A percentile compares a stretch with the other conserved stretches of the same genome.
phyloP scores from a whole-genome alignment of 2,329 filamentous ascomycete species.

The Cordyceps militaris region DNA sequence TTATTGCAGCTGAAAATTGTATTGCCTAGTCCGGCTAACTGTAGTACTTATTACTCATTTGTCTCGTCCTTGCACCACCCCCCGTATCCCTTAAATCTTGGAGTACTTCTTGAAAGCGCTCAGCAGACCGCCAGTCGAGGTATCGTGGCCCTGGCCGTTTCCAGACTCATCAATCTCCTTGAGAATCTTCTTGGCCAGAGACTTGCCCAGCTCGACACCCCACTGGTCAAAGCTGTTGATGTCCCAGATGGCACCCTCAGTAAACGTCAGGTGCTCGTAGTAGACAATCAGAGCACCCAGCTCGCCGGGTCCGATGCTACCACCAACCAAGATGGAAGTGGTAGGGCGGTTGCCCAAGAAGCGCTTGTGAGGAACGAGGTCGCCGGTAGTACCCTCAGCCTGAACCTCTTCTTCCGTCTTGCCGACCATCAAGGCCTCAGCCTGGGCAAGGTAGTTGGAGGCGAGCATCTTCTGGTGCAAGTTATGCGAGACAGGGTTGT shows the following conservation, averaged over 20 bases:
- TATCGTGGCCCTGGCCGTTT: constrained; percentile 68
- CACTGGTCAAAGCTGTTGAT: constrained; percentile 99
- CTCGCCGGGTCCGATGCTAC: constrained; percentile 88
- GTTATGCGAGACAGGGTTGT: constrained; percentile 90
- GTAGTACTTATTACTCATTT: constrained; percentile 1
- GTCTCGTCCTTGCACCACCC: not conserved
- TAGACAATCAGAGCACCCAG: constrained; percentile 94
- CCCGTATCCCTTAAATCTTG: constrained; percentile 34
- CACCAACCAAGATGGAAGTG: constrained; percentile 82
- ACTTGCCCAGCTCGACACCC: constrained; percentile 98
- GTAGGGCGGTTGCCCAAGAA: constrained; percentile 97
- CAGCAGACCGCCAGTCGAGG: constrained; percentile 82
- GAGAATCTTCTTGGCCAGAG: constrained; percentile 85
- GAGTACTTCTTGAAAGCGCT: constrained; percentile 79
- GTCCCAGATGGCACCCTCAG: constrained; percentile 96
- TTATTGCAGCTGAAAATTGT: not conserved
- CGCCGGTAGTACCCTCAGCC: constrained; percentile 63
- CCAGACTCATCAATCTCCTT: constrained; percentile 75
- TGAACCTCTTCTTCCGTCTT: constrained; percentile 77
- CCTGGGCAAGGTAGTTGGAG: constrained; percentile 85
- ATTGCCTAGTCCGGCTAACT: not conserved
- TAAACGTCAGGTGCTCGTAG: constrained; percentile 98
- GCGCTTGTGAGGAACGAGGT: constrained; percentile 94
- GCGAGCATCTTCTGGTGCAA: constrained; percentile 95
- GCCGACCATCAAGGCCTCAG: constrained; percentile 84